Evolutionary conservation across 2,329 filamentous ascomycete genomes (phyloP).

Genomic region (Ophiostoma angusticollis): DNA sequence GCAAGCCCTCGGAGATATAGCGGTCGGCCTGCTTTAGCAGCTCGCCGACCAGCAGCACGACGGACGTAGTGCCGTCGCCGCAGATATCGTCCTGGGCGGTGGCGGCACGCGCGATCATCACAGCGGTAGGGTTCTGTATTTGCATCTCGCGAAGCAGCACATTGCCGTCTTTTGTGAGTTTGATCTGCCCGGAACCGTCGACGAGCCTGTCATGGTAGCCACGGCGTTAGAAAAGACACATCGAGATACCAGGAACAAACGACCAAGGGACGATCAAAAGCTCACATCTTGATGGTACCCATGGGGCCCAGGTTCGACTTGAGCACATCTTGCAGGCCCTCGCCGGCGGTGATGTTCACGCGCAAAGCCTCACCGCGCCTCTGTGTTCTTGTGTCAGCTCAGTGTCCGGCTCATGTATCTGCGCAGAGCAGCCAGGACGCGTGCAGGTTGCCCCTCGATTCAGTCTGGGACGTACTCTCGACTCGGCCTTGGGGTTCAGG

Average conservation of each 20-base stretch:
- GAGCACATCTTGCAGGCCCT: constrained; percentile 85
- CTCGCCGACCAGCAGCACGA: constrained; percentile 90
- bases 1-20: constrained; percentile 91
- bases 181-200: constrained; percentile 74
- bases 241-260: too few relatives aligned
- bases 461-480: constrained; percentile 54
- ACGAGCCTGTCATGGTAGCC: constrained; percentile 38
- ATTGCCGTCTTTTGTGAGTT: constrained; percentile 97
- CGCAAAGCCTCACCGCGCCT: constrained; percentile 90
- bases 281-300: constrained; percentile 90
- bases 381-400: constrained; percentile 35
- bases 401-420: constrained; percentile 19
- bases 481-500: constrained; percentile 97
- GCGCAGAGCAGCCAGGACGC: not conserved
- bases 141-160: constrained; percentile 70
- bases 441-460: too few relatives aligned
- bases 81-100: constrained; percentile 98
- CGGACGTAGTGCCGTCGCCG: constrained; percentile 93
- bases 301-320: constrained; percentile 91
- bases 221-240: not conserved
- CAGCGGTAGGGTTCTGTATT: constrained; percentile 97
- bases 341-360: constrained; percentile 94
- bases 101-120: constrained; percentile 69
- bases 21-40: constrained; percentile 94
- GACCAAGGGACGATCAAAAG: too few relatives aligned